Percentiles rank a stretch among this genome's conserved stretches.
Evolutionary conservation across 805 yeast genomes (phyloP).

Genomic region (Candida nitratophila): DNA sequence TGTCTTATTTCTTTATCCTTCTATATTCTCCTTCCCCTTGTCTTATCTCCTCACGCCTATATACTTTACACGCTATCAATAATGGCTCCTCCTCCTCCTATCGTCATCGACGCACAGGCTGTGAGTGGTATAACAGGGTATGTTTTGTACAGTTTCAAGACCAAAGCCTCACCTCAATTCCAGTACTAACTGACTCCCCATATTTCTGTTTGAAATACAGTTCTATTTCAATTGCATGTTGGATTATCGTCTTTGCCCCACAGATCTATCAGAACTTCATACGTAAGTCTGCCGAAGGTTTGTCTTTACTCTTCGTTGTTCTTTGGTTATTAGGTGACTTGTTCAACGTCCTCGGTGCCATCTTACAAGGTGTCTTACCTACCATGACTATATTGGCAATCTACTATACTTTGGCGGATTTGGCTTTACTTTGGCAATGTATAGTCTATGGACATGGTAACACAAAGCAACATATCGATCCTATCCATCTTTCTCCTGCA

Average conservation of each 20-base stretch:
- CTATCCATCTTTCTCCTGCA: constrained; percentile 81
- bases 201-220: constrained; percentile 20
- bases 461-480: constrained; percentile 45
- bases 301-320: constrained; percentile 77
- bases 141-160: constrained; percentile 3
- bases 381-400: constrained; percentile 92
- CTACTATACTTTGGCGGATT: constrained; percentile 87
- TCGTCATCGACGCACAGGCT: constrained; percentile 59
- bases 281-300: constrained; percentile 83
- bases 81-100: constrained; percentile 62
- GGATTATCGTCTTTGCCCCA: constrained; percentile 97
- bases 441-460: constrained; percentile 63
- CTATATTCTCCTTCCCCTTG: neutral
- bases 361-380: constrained; percentile 83
- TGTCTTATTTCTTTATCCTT: too few relatives aligned
- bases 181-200: neutral
- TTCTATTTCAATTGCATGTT: constrained; percentile 90
- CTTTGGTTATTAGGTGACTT: constrained; percentile 93
- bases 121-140: constrained; percentile 69
- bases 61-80: too few relatives aligned
- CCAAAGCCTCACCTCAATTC: too few relatives aligned
- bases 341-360: constrained; percentile 87
- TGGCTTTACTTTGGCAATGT: constrained; percentile 79
- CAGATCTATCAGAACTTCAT: constrained; percentile 89
- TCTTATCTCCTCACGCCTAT: too few relatives aligned